Evolutionary conservation across 1,139 yeast genomes (phyloP).

Genomic region (Hemisphaericaspora xylanilytica): DNA sequence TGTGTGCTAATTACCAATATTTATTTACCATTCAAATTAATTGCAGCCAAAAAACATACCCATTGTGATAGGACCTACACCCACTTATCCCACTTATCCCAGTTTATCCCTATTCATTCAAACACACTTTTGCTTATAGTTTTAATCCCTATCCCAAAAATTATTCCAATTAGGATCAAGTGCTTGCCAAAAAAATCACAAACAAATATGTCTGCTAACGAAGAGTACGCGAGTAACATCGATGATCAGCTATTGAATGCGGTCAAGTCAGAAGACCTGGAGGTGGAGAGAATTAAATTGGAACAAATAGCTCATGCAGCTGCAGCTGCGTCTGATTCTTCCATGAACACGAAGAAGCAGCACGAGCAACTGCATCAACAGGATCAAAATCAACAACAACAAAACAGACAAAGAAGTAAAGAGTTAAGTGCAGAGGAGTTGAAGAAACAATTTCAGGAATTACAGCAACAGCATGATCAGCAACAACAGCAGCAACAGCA

Average conservation of each 20-base stretch:
- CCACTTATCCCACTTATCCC: not conserved
- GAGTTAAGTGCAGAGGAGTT: conserved; percentile 5
- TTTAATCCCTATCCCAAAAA: too few species aligned
- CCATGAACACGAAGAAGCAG: conserved; percentile 7
- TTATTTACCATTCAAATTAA: not conserved
- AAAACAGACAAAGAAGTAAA: conserved; percentile 6
- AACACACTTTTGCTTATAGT: too few species aligned
- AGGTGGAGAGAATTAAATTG: conserved; percentile 27
- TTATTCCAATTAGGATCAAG: too few species aligned
- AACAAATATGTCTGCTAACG: conserved; percentile 20
- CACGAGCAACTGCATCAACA: not conserved
- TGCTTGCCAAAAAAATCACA: too few species aligned
- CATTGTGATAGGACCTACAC: not conserved
- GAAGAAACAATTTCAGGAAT: conserved; percentile 10
- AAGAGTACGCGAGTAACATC: conserved; percentile 40
- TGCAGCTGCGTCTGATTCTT: conserved; percentile 1
- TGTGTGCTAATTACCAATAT: not conserved
- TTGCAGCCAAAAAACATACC: conserved; percentile 4
- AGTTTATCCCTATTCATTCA: too few species aligned
- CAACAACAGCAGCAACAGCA: conserved; percentile 17
- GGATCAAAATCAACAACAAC: conserved; percentile 6
- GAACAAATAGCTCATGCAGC: conserved; percentile 33
- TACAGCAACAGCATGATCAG: conserved; percentile 14
- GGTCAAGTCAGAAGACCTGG: conserved; percentile 33
- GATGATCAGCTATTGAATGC: conserved; percentile 46